Evolutionary conservation across 352 stramenopile species (phyloP).

Genomic region (Globisporangium splendens): DNA sequence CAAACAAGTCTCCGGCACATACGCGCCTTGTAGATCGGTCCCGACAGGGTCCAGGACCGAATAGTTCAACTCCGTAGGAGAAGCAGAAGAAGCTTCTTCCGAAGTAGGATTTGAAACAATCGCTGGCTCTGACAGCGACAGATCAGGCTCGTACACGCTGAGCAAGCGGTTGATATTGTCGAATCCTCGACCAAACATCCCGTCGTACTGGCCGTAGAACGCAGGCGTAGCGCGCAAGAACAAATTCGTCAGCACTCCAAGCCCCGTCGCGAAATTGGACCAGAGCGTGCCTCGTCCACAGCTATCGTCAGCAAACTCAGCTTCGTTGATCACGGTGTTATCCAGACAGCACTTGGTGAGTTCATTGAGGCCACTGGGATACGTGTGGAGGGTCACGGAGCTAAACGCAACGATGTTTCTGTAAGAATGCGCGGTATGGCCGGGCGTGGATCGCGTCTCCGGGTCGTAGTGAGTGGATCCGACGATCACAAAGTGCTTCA

Average conservation of each 20-base stretch:
- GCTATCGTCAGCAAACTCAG: conserved; percentile 47
- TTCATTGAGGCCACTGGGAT: conserved; percentile 42
- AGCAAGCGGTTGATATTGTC: conserved; percentile 67
- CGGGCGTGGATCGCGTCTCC: conserved; percentile 32
- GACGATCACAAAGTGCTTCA: conserved; percentile 67
- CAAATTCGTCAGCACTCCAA: conserved; percentile 65
- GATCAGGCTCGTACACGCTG: conserved; percentile 29
- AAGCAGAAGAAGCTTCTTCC: background rate
- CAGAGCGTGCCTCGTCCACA: conserved; percentile 45
- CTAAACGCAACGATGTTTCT: conserved; percentile 54
- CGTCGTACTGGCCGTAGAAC: conserved; percentile 33
- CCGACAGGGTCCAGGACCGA: conserved; percentile 3
- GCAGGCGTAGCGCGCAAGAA: conserved; percentile 44
- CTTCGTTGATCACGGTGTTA: conserved; percentile 43
- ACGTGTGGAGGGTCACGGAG: conserved; percentile 57
- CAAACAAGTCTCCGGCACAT: conserved; percentile 3
- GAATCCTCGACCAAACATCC: conserved; percentile 68
- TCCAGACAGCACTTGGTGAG: conserved; percentile 49
- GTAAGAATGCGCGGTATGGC: conserved; percentile 49
- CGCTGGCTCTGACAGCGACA: background rate
- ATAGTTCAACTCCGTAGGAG: conserved; percentile 6
- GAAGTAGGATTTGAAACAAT: background rate
- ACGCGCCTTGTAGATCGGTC: conserved; percentile 7
- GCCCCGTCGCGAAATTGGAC: conserved; percentile 59
- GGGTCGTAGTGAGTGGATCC: conserved; percentile 60